Conservation (phyloP, 371 early-diverging fungal genomes). For the Apophysomyces variabilis region DNA sequence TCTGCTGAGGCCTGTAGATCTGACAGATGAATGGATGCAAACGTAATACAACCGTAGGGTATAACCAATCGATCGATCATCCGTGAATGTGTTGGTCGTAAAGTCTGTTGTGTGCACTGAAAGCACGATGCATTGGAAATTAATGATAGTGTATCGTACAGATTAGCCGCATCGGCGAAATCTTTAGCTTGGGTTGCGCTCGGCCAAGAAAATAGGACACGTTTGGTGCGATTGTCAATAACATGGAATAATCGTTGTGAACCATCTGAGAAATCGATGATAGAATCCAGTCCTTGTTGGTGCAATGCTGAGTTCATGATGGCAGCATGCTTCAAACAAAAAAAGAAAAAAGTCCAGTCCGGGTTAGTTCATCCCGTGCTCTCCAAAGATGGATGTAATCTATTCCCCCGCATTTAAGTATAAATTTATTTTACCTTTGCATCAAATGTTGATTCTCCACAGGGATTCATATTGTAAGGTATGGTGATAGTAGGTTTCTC, state of each 20-base stretch:
- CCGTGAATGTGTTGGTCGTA: conserved; percentile 11
- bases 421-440: conserved; percentile 8
- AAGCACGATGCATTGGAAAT: conserved; percentile 26
- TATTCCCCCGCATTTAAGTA: not conserved
- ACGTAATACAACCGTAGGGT: conserved; percentile 43
- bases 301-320: conserved; percentile 1
- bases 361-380: too few relatives aligned
- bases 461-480: conserved; percentile 9
- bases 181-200: conserved; percentile 15
- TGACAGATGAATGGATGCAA: conserved; percentile 24
- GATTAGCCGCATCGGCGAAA: conserved; percentile 22
- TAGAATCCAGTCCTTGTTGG: not conserved
- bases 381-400: too few relatives aligned
- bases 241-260: conserved; percentile 35
- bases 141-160: conserved; percentile 14
- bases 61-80: conserved; percentile 32
- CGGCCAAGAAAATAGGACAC: conserved; percentile 42
- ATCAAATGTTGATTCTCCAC: conserved; percentile 9
- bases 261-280: not conserved
- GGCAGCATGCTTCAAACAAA: not conserved
- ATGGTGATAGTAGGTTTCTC: not conserved
- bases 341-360: not conserved
- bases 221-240: conserved; percentile 35
- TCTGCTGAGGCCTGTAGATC: not conserved
- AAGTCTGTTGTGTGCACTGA: conserved; percentile 28